Conservation (phyloP, 257 asterid species). For the Echium plantagineum region DNA sequence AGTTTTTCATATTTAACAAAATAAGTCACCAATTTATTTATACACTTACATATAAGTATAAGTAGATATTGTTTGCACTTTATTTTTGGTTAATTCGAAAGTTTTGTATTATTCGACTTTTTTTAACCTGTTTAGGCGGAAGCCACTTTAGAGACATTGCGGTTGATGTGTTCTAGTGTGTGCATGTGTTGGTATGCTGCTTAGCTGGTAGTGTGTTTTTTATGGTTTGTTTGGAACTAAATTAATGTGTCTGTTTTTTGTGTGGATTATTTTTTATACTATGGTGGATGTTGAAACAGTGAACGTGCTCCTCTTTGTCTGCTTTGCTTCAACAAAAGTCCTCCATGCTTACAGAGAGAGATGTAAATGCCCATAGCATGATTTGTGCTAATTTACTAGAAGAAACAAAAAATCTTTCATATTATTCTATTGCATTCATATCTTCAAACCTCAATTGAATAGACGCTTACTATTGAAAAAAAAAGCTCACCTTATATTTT, state of each 20-base stretch:
- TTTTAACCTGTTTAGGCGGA: too few relatives aligned
- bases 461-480: too few relatives aligned
- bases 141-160: too few relatives aligned
- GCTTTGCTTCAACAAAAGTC: conserved; percentile 18
- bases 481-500: too few relatives aligned
- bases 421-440: conserved; percentile 16
- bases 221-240: conserved; percentile 27
- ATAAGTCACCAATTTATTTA: not conserved
- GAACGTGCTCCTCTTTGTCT: conserved; percentile 58
- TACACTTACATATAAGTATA: too few relatives aligned
- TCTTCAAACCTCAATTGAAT: conserved; percentile 14
- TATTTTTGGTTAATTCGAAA: too few relatives aligned
- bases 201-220: conserved; percentile 28
- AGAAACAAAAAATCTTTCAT: conserved; percentile 2
- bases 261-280: not conserved
- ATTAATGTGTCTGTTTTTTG: conserved; percentile 17
- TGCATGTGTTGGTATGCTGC: conserved; percentile 13
- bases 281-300: conserved; percentile 23
- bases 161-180: not conserved
- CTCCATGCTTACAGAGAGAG: conserved; percentile 29
- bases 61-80: too few relatives aligned
- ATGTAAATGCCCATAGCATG: conserved; percentile 8
- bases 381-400: conserved; percentile 15
- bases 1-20: not conserved
- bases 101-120: too few relatives aligned